These are phyloP conservation scores for Cyclotella choctawhatcheeana DNA, from an alignment of 108 stramenopile species.

Conservation along the genomic window DNA sequence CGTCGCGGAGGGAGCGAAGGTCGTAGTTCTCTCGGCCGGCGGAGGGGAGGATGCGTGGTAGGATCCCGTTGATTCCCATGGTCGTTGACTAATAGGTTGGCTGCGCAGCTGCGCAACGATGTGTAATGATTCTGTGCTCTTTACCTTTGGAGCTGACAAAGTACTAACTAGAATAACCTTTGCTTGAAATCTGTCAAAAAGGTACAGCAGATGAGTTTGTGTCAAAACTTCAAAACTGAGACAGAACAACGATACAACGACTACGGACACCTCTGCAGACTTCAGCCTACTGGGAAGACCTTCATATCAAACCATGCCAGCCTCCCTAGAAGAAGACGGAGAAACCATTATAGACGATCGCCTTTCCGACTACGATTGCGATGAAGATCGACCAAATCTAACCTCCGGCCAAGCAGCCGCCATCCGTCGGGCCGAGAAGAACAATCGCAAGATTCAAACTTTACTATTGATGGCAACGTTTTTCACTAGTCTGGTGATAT, in stretches of 20 bases:
- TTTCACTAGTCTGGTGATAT: conserved; percentile 20
- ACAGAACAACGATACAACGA: no score
- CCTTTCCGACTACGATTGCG: conserved; percentile 3
- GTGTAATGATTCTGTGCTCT: no score
- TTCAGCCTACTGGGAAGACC: no score
- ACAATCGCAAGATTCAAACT: not conserved
- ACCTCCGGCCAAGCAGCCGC: conserved; percentile 24
- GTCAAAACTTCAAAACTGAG: no score
- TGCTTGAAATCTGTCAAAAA: no score
- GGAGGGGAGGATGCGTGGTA: conserved; percentile 59
- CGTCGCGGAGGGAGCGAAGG: conserved; percentile 40
- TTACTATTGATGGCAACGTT: conserved; percentile 19
- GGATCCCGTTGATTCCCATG: conserved; percentile 67
- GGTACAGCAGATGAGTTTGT: no score
- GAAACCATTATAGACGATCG: conserved; percentile 35
- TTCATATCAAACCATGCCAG: no score
- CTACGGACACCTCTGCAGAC: no score
- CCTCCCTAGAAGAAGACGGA: conserved; percentile 23
- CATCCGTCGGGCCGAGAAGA: not conserved
- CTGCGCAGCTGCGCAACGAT: no score
- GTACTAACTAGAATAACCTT: no score
- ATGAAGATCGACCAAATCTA: not conserved
- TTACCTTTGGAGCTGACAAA: no score
- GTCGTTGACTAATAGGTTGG: not conserved
- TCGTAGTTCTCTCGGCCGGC: conserved; percentile 59